Evolutionary conservation across 1,284 basidiomycete genomes (phyloP).

Genomic region (Marasmius tenuissimus): DNA sequence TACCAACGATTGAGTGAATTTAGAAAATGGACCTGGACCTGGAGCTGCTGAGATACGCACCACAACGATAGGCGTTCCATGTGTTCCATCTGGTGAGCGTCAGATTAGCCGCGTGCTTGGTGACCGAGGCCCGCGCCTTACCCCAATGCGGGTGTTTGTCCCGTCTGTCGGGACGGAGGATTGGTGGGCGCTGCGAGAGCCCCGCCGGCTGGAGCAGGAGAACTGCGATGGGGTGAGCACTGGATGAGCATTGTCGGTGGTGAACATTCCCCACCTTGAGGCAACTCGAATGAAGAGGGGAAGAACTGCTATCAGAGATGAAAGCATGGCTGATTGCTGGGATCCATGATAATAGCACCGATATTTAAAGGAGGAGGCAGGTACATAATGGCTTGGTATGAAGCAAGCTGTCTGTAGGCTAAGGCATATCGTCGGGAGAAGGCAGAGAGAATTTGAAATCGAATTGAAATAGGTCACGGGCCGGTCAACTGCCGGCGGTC

Average conservation of each 20-base stretch:
- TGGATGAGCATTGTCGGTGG: constrained; percentile 4
- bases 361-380: neutral
- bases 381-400: too few relatives aligned
- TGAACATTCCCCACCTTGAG: neutral
- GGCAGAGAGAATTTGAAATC: neutral
- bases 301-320: neutral
- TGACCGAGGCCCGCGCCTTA: constrained; percentile 8
- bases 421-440: neutral
- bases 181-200: constrained; percentile 25
- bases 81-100: constrained; percentile 41
- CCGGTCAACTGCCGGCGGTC: neutral
- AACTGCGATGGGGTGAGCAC: neutral
- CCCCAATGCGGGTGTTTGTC: constrained; percentile 37
- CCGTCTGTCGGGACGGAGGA: constrained; percentile 29
- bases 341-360: neutral
- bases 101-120: neutral
- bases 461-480: neutral
- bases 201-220: constrained; percentile 9
- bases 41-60: constrained; percentile 24
- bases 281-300: neutral
- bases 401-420: too few relatives aligned
- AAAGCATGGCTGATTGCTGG: neutral
- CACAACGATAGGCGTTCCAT: constrained; percentile 53
- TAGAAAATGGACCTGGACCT: neutral
- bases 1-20: neutral